Evolutionary conservation across 2,329 filamentous ascomycete genomes (phyloP).

Genomic region (Sporothrix inflata): DNA sequence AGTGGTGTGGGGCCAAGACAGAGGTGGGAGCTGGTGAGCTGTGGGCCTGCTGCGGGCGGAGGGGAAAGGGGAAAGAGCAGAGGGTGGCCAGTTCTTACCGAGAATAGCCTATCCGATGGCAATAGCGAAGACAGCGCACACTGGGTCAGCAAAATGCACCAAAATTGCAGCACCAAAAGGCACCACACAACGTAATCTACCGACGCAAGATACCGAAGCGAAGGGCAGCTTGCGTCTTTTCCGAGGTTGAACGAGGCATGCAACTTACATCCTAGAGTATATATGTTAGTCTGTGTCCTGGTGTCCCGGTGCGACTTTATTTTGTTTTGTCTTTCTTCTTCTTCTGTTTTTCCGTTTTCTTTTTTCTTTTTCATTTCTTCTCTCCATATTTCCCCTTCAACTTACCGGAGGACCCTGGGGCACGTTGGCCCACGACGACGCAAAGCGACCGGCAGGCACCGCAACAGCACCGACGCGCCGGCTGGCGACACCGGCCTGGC

Average conservation of each 20-base stretch:
- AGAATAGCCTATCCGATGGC: slow-evolving; percentile 30
- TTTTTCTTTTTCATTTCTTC: neutral
- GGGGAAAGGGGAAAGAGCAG: neutral
- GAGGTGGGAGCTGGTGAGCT: slow-evolving; percentile 18
- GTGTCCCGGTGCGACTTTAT: neutral
- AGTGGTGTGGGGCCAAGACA: slow-evolving; percentile 22
- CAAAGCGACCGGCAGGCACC: slow-evolving; percentile 55
- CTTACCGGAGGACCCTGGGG: slow-evolving; percentile 92
- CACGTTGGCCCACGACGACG: slow-evolving; percentile 87
- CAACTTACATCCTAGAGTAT: slow-evolving; percentile 44
- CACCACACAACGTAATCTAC: neutral
- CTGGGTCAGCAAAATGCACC: slow-evolving; percentile 23
- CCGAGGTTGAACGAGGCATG: slow-evolving; percentile 35
- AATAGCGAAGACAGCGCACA: slow-evolving; percentile 26
- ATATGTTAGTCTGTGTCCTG: slow-evolving; percentile 29
- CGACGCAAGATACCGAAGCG: slow-evolving; percentile 10
- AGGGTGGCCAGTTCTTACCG: slow-evolving; percentile 25
- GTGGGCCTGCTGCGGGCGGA: neutral
- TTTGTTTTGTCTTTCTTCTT: neutral
- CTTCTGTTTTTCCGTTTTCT: neutral
- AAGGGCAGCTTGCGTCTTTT: slow-evolving; percentile 20
- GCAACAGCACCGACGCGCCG: slow-evolving; percentile 46
- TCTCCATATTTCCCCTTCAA: slow-evolving; percentile 35
- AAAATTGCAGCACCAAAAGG: neutral
- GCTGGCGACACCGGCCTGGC: slow-evolving; percentile 46